Percentiles rank a stretch among this genome's conserved stretches.
Conservation (phyloP, 352 stramenopile species). For the Phytopythium kandeliae region DNA sequence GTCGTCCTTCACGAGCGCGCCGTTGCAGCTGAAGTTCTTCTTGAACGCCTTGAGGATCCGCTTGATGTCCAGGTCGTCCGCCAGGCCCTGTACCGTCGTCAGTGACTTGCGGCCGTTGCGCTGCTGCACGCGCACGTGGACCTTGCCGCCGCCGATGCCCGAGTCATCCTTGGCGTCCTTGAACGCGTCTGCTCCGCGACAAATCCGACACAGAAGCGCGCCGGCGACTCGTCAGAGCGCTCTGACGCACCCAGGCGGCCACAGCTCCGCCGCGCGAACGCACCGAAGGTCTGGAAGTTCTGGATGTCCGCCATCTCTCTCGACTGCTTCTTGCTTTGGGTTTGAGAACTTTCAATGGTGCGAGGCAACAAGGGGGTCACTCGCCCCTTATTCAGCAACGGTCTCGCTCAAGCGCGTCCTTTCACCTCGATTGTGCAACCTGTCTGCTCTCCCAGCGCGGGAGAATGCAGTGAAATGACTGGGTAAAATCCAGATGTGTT, state of each 20-base stretch:
- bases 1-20: slow-evolving; percentile 97
- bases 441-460: slow-evolving; percentile 1
- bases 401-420: slow-evolving; percentile 1
- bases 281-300: slow-evolving; percentile 88
- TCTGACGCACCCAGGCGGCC: background rate
- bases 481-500: background rate
- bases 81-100: slow-evolving; percentile 97
- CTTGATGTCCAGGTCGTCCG: slow-evolving; percentile 98
- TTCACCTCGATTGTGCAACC: slow-evolving; percentile 6
- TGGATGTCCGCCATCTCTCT: slow-evolving; percentile 77
- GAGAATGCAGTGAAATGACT: background rate
- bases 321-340: slow-evolving; percentile 11
- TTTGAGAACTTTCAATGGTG: slow-evolving; percentile 31
- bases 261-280: slow-evolving; percentile 14
- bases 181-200: slow-evolving; percentile 63
- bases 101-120: slow-evolving; percentile 99
- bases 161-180: slow-evolving; percentile 86
- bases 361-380: slow-evolving; percentile 1
- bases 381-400: background rate
- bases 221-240: background rate
- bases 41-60: slow-evolving; percentile 99
- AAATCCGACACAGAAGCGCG: slow-evolving; percentile 9
- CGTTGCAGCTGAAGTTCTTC: slow-evolving; percentile 99
- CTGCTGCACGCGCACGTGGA: slow-evolving; percentile 99
- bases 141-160: slow-evolving; percentile 79